Evolutionary conservation across 2,329 filamentous ascomycete genomes (phyloP), one percentile per base, ranked within the genome.

Genomic region (Thielaviopsis ethacetica): DNA sequence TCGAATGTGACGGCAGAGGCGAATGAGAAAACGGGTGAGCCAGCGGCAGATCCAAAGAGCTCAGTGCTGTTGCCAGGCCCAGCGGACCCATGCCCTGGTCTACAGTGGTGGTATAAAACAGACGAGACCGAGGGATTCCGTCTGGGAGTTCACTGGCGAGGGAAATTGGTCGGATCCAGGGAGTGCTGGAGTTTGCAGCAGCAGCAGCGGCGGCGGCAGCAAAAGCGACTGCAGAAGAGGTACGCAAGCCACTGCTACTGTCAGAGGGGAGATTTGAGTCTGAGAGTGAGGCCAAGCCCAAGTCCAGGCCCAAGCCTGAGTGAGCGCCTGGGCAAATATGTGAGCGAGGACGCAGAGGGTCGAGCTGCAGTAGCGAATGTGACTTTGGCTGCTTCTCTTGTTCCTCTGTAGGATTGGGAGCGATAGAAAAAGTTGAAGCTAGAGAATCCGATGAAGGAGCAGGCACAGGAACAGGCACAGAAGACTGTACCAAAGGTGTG

Each of bases 81-180:
- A 34, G 47, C 19, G 58, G 52, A 26, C 41, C 38, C 38, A 44
- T 41, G 47, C 59, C 59, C 59, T 61, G 59, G 56, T 58, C 59
- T 21, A 38, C 21, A 27, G 59, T 59, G 41, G 44, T 56, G 38
- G 59, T 59, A 52, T 61, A 61, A 24, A 61, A 55, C 34, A 61
- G 59, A 56, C 59, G 59, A 61, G 59, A 61, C 56, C 59, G 56
- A 58, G 59, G 59, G 53, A 59, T 61, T 61, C 59, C 49, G 44
- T 54, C 59, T 53, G 59, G 49, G 53, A 58, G 34, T 55, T 58
- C 56, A 41, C 54, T 57, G 56, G 55, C 56, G 56, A 61, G 56
- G 30, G 56, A 58, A 53, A 59, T 59, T 53, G 59, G 59, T 41
- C 59, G 44, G 27, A 61, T 59, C 59, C 59, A 61, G 26, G 47